Conservation (phyloP, 306 rosid genomes). For the Benincasa hispida region DNA sequence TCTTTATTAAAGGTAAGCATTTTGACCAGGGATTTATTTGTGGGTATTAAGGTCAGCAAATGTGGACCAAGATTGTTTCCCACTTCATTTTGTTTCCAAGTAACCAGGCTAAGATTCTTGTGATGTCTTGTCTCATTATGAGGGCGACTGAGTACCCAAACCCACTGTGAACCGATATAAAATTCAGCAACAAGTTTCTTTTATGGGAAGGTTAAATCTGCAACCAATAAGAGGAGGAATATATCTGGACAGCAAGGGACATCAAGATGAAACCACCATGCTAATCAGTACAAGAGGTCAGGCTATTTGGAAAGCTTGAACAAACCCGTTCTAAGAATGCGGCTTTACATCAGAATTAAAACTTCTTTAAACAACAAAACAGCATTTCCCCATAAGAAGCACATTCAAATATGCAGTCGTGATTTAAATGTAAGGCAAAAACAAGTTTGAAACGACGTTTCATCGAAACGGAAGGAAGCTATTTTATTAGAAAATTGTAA, state of each 20-base stretch:
- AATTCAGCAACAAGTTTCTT: slow-evolving; percentile 8
- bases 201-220: slow-evolving; percentile 14
- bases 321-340: not conserved
- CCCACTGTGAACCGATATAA: slow-evolving; percentile 28
- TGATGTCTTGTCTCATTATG: slow-evolving; percentile 30
- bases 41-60: slow-evolving; percentile 39
- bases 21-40: slow-evolving; percentile 30
- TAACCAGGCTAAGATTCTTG: slow-evolving; percentile 19
- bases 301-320: not conserved
- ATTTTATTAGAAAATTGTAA: not conserved
- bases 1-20: slow-evolving; percentile 14
- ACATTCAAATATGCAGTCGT: not conserved
- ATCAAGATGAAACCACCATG: not conserved
- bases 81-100: slow-evolving; percentile 38
- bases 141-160: slow-evolving; percentile 33
- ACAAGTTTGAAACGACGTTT: not conserved
- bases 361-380: not conserved
- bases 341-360: not conserved
- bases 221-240: slow-evolving; percentile 10
- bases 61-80: slow-evolving; percentile 54
- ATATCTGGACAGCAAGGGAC: not conserved
- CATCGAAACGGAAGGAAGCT: not conserved
- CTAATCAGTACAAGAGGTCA: not conserved
- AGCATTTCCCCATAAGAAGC: not conserved
- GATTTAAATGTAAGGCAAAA: not conserved